phyloP scores from a whole-genome alignment of 1,284 basidiomycete genomes.

The Puccinia hordei region DNA sequence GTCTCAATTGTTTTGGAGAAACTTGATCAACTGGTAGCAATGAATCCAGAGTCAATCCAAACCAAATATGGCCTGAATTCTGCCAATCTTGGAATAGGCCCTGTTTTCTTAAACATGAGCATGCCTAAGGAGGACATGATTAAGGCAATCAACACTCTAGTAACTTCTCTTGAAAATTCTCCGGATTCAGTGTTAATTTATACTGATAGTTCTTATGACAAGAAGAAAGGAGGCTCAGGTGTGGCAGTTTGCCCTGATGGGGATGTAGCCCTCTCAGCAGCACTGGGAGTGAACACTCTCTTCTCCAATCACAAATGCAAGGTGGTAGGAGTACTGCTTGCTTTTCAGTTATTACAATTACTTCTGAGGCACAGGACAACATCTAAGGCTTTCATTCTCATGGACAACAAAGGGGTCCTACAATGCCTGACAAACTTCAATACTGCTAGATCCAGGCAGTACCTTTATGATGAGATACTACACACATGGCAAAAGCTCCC shows the following conservation, averaged over 20 bases:
- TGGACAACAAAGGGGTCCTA: too few relatives aligned
- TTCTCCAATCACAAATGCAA: too few relatives aligned
- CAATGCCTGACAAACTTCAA: too few relatives aligned
- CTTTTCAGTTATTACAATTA: not conserved
- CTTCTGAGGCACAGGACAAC: too few relatives aligned
- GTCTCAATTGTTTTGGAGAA: not conserved
- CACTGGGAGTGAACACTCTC: not conserved
- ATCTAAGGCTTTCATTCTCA: too few relatives aligned
- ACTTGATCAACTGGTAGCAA: not conserved
- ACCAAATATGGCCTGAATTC: not conserved
- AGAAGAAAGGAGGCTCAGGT: not conserved
- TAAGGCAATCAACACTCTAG: not conserved
- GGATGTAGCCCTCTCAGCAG: not conserved
- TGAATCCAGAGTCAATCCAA: not conserved
- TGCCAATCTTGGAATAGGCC: too few relatives aligned
- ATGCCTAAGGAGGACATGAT: not conserved
- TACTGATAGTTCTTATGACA: not conserved
- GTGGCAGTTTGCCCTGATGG: not conserved
- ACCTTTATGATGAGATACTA: too few relatives aligned
- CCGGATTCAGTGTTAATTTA: not conserved
- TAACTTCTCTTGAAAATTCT: not conserved
- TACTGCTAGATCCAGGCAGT: too few relatives aligned
- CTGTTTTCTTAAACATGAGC: not conserved
- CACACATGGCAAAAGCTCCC: not conserved
- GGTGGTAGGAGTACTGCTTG: not conserved